Base-by-base conservation (phyloP, 140 eudicot genomes). In the Senecio squalidus region DNA sequence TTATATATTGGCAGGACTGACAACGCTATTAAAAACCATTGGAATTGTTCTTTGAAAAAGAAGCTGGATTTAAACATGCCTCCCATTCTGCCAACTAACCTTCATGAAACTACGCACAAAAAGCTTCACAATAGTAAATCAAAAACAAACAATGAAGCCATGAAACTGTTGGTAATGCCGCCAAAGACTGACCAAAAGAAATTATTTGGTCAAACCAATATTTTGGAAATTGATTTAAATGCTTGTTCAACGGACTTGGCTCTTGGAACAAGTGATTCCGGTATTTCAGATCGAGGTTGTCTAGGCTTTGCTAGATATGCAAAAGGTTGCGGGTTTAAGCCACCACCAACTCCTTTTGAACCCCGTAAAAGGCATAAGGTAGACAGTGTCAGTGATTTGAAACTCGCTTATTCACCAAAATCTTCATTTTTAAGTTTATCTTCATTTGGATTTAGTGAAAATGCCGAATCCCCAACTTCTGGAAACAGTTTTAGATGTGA, bases 21-120 rank as follows among this genome's bases (percentile, higher is more conserved):
- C 11, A 84, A 84, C 30, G 62, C 87, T 0, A 76, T 84, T 15
- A 84, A 84, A 68, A 84, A 84, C 51, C 84, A 77, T 39, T 84
- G 94, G 88, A 84, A 84, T 54, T 62, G 88, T 79, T 67, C 79
- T 49, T 31, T 74, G 78, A 80, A 71, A 74, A 84, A 67, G 74
- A 84, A 65, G 29, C 8, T 62, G 53, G 51, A 67, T 55, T 29
- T 71, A 34, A 74, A 71, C 55, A 53, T 58, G 45, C 79, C 83
- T 55, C 63, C 49, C 4, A 10, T 11, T 55, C 61, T 70, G 59
- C 72, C 72, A n/a, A 61, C 38, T 51, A 67, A 41, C 18, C n/a
- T 60, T 25, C 66, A 41, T 25, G 68, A 53, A 49, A 49, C 34
- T 20, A 49, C 44, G 36, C 24, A 48, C 5, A 48, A 24, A 18